Conservation (phyloP, 1,284 basidiomycete species). For the Apiotrichum gracile region DNA sequence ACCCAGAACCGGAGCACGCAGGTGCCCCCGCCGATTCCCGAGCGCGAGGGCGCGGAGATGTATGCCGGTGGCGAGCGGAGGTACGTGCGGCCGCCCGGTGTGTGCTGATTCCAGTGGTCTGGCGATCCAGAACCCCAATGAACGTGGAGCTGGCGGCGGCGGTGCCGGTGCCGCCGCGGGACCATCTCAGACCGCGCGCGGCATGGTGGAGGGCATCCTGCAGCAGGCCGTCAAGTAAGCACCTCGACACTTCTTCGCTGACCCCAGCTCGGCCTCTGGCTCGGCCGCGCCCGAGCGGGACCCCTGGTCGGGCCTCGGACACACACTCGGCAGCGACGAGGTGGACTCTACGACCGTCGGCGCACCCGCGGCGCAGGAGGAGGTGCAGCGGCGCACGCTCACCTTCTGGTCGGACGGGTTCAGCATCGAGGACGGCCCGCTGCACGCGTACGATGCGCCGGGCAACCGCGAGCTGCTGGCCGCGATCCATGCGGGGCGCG, state of each 20-base stretch:
- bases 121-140: constrained; percentile 75
- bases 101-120: constrained; percentile 60
- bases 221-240: constrained; percentile 68
- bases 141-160: constrained; percentile 33
- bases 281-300: constrained; percentile 42
- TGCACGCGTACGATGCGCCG: constrained; percentile 80
- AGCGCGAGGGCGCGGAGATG: constrained; percentile 49
- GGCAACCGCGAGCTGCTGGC: constrained; percentile 64
- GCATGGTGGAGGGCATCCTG: constrained; percentile 74
- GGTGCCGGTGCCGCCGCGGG: constrained; percentile 26
- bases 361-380: constrained; percentile 46
- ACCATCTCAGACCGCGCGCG: constrained; percentile 12
- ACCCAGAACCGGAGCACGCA: constrained; percentile 28
- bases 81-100: neutral
- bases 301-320: constrained; percentile 60
- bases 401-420: constrained; percentile 96
- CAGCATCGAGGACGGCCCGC: constrained; percentile 80
- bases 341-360: constrained; percentile 59
- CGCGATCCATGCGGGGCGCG: constrained; percentile 75
- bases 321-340: constrained; percentile 82
- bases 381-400: constrained; percentile 65
- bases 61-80: constrained; percentile 69
- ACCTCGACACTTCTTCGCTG: constrained; percentile 18
- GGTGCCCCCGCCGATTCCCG: constrained; percentile 25
- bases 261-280: constrained; percentile 21